Evolutionary conservation across 1,284 basidiomycete genomes (phyloP).

Genomic region (Anthracocystis setariae): DNA sequence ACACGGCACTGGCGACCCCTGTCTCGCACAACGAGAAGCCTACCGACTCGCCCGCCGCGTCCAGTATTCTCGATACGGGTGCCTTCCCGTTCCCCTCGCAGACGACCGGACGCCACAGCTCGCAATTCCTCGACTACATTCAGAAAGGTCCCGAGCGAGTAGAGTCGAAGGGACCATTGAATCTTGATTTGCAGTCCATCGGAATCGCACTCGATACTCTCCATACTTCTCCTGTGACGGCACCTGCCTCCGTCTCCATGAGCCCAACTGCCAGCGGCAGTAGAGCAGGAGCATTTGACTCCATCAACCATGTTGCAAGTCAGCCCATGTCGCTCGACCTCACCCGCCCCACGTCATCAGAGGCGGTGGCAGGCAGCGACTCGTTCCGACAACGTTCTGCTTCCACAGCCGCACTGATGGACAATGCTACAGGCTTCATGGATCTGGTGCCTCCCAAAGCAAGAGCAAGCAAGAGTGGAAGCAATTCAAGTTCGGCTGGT

Average conservation of each 20-base stretch:
- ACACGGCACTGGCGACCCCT: conserved; percentile 23
- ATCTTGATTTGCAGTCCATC: conserved; percentile 22
- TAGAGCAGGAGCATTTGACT: neutral
- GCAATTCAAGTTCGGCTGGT: conserved; percentile 7
- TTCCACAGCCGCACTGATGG: conserved; percentile 45
- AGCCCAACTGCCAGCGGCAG: conserved; percentile 3
- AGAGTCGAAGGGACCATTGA: conserved; percentile 21
- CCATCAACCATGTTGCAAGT: conserved; percentile 1
- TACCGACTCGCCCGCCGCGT: conserved; percentile 23
- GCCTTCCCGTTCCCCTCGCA: conserved; percentile 36
- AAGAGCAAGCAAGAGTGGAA: conserved; percentile 1
- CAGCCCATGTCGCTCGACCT: conserved; percentile 23
- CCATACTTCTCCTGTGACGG: neutral
- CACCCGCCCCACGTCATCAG: conserved; percentile 8
- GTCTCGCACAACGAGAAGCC: conserved; percentile 21
- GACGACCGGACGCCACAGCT: conserved; percentile 21
- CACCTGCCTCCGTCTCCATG: conserved; percentile 4
- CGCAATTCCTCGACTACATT: conserved; percentile 45
- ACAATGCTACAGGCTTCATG: conserved; percentile 30
- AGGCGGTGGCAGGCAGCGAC: conserved; percentile 1
- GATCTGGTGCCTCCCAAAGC: conserved; percentile 9
- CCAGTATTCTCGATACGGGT: conserved; percentile 19
- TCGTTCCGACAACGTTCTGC: conserved; percentile 44
- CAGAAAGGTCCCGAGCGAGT: conserved; percentile 37
- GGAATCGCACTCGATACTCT: conserved; percentile 16